Conservation (phyloP, 2,329 filamentous ascomycete genomes). For the Colletotrichum sansevieriae region DNA sequence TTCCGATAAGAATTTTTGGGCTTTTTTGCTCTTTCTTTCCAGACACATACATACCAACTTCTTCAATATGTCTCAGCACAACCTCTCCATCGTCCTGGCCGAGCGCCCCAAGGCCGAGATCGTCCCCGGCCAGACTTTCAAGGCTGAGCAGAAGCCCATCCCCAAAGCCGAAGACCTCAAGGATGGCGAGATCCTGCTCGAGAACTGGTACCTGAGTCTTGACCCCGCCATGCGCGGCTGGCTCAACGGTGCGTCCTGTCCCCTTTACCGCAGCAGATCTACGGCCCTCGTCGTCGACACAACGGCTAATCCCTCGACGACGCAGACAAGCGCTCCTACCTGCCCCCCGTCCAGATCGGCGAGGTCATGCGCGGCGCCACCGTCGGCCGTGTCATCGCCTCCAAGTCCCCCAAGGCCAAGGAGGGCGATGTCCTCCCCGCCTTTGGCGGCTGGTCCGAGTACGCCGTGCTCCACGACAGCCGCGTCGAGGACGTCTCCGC, state of each 20-base stretch:
- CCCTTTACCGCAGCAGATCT: too few species aligned
- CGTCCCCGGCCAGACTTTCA: conserved; percentile 75
- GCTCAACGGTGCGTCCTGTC: conserved; percentile 65
- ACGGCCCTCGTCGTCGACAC: not conserved
- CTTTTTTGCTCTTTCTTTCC: too few species aligned
- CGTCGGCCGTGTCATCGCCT: conserved; percentile 73
- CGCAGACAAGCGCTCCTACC: conserved; percentile 67
- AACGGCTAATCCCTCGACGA: not conserved
- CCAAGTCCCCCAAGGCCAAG: conserved; percentile 66
- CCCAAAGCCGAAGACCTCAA: conserved; percentile 67
- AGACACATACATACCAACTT: not conserved
- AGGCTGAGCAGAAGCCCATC: conserved; percentile 62
- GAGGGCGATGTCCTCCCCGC: conserved; percentile 70
- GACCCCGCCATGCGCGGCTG: conserved; percentile 84
- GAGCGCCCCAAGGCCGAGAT: conserved; percentile 73
- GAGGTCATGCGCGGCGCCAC: conserved; percentile 75
- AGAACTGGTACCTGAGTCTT: conserved; percentile 74
- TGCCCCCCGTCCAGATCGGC: conserved; percentile 76
- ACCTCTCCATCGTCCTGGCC: conserved; percentile 69
- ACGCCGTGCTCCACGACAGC: conserved; percentile 69
- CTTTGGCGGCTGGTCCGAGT: conserved; percentile 74
- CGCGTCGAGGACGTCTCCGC: conserved; percentile 57
- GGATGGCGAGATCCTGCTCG: conserved; percentile 74
- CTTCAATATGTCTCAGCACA: conserved; percentile 57
- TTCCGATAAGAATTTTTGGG: not conserved